phyloP scores from a whole-genome alignment of 495 filamentous ascomycete genomes.

The Aspergillus leporis region DNA sequence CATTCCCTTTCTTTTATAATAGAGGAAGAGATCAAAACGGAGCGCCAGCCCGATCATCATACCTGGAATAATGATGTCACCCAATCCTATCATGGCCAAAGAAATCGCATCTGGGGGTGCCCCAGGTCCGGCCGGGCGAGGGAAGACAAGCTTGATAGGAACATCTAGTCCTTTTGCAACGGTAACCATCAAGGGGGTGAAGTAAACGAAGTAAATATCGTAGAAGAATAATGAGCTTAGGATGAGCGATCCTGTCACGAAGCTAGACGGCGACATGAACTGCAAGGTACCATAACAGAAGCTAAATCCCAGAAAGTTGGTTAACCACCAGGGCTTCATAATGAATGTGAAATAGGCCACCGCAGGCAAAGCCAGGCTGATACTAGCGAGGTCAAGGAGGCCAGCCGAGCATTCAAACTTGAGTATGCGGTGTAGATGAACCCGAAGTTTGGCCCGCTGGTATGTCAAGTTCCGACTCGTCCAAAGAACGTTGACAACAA shows the following conservation, averaged over 20 bases:
- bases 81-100: slow-evolving; percentile 85
- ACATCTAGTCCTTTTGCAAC: slow-evolving; percentile 89
- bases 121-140: slow-evolving; percentile 53
- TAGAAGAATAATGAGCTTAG: slow-evolving; percentile 84
- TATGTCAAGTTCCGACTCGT: slow-evolving; percentile 42
- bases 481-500: slow-evolving; percentile 45
- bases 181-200: slow-evolving; percentile 94
- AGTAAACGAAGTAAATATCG: slow-evolving; percentile 97
- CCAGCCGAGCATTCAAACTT: slow-evolving; percentile 48
- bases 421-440: slow-evolving; percentile 44
- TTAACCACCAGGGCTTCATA: slow-evolving; percentile 73
- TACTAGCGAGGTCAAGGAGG: slow-evolving; percentile 59
- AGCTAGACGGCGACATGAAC: slow-evolving; percentile 88
- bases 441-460: slow-evolving; percentile 48
- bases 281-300: slow-evolving; percentile 82
- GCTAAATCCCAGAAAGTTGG: slow-evolving; percentile 82
- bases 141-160: slow-evolving; percentile 90
- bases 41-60: slow-evolving; percentile 87
- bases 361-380: slow-evolving; percentile 56
- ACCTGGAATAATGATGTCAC: slow-evolving; percentile 92
- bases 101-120: slow-evolving; percentile 41
- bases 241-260: slow-evolving; percentile 77
- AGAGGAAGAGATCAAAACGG: slow-evolving; percentile 84
- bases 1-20: slow-evolving; percentile 64
- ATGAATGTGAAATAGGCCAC: slow-evolving; percentile 71